A percentile compares a stretch with the other conserved stretches of the same genome.
phyloP scores from a whole-genome alignment of 1,284 basidiomycete species.

The Irpex sp. region DNA sequence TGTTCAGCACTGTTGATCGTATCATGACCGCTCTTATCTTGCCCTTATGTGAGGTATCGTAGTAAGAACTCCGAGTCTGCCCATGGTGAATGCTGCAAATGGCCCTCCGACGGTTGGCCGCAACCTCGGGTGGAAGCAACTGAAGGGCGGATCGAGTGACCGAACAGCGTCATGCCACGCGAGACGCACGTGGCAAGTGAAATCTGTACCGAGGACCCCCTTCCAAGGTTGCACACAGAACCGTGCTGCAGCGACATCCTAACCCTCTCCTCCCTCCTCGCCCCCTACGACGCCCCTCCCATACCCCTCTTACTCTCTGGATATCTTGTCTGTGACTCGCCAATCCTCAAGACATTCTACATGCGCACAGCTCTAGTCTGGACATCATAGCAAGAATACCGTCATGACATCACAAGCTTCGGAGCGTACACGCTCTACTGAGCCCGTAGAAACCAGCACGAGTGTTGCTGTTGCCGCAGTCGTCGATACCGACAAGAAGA shows the following conservation, averaged over 20 bases:
- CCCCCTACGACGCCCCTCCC: background rate
- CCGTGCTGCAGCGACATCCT: background rate
- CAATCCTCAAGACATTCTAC: background rate
- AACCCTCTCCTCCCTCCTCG: background rate
- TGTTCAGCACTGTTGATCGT: background rate
- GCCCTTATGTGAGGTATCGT: background rate
- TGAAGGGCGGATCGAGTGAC: background rate
- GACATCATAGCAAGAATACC: background rate
- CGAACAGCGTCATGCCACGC: background rate
- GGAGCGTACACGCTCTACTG: conserved; percentile 2
- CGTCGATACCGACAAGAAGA: conserved; percentile 6
- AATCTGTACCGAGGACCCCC: background rate
- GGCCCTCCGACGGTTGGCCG: background rate
- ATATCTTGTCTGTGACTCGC: background rate
- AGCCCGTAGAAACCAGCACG: background rate
- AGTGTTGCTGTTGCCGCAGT: background rate
- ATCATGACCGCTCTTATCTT: background rate
- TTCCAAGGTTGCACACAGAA: background rate
- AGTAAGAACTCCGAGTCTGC: background rate
- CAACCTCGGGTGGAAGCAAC: background rate
- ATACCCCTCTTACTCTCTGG: background rate
- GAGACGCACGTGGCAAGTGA: background rate
- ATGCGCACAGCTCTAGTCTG: background rate
- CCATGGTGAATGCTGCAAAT: background rate
- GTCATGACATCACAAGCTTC: conserved; percentile 12